These are phyloP conservation scores for Chlamydomonas sphaeroides DNA, from an alignment of 139 green algal species.

Conservation along the genomic window DNA sequence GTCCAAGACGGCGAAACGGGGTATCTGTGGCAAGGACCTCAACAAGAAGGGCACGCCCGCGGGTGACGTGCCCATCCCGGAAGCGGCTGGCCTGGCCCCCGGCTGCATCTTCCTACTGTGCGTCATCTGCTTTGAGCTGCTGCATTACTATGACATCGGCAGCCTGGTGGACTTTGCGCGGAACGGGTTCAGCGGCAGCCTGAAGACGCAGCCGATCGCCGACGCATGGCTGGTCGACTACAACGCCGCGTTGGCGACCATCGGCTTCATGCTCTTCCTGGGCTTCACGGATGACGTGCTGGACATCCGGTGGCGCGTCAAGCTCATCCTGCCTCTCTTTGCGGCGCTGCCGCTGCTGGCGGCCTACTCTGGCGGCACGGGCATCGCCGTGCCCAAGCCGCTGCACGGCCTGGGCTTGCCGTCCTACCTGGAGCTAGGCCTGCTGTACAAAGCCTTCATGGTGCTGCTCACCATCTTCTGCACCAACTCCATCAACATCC, in stretches of 20 bases:
- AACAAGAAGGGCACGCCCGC: slow-evolving; percentile 89
- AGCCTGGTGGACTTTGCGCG: slow-evolving; percentile 56
- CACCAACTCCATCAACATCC: slow-evolving; percentile 99
- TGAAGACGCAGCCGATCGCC: slow-evolving; percentile 47
- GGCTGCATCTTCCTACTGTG: slow-evolving; percentile 93
- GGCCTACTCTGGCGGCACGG: slow-evolving; percentile 87
- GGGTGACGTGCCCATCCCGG: slow-evolving; percentile 85
- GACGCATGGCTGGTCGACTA: slow-evolving; percentile 96
- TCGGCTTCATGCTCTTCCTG: slow-evolving; percentile 99
- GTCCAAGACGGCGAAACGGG: slow-evolving; percentile 49
- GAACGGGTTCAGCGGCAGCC: slow-evolving; percentile 44
- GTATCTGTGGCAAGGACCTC: slow-evolving; percentile 90
- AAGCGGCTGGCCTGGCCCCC: slow-evolving; percentile 88
- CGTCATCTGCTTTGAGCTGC: slow-evolving; percentile 91
- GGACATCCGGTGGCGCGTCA: slow-evolving; percentile 97
- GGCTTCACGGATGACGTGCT: slow-evolving; percentile 99
- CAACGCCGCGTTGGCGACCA: slow-evolving; percentile 95
- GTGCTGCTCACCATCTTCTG: slow-evolving; percentile 94
- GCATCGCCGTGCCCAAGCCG: slow-evolving; percentile 82
- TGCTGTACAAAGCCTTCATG: slow-evolving; percentile 97
- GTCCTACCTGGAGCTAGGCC: slow-evolving; percentile 83
- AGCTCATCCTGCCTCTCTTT: slow-evolving; percentile 92
- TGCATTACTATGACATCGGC: slow-evolving; percentile 86
- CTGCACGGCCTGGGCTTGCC: slow-evolving; percentile 60
- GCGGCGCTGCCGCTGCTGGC: slow-evolving; percentile 91